Percentiles rank a stretch among this genome's conserved stretches.
These are phyloP conservation scores for Umbelopsis sp. DNA, from an alignment of 192 early-diverging fungal genomes.

Conservation along the genomic window DNA sequence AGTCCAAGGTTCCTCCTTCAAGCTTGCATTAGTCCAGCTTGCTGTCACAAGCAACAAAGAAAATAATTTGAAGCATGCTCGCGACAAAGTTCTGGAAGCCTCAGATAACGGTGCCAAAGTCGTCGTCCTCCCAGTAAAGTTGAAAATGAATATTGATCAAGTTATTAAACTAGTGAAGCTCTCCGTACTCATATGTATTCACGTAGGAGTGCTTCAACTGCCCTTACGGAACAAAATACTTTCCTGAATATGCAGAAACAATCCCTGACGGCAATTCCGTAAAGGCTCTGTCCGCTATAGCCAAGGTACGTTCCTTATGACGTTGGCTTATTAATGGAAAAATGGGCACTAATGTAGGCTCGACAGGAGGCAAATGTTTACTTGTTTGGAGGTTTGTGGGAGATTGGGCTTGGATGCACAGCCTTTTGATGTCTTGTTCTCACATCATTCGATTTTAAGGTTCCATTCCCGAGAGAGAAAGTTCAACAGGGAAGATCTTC, in stretches of 20 bases:
- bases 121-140: slow-evolving; percentile 85
- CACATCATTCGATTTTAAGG: slow-evolving; percentile 34
- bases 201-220: slow-evolving; percentile 96
- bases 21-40: slow-evolving; percentile 81
- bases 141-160: not conserved
- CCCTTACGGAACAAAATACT: slow-evolving; percentile 92
- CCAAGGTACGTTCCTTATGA: slow-evolving; percentile 55
- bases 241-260: slow-evolving; percentile 89
- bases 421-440: not conserved
- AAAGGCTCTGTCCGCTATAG: slow-evolving; percentile 76
- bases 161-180: not conserved
- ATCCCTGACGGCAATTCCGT: slow-evolving; percentile 72
- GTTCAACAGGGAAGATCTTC: slow-evolving; percentile 58
- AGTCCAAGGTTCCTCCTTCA: slow-evolving; percentile 46
- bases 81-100: slow-evolving; percentile 81
- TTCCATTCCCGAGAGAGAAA: slow-evolving; percentile 84
- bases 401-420: not conserved
- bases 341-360: too few species aligned
- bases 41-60: slow-evolving; percentile 71
- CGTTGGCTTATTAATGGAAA: not conserved
- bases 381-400: slow-evolving; percentile 67
- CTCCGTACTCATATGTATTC: not conserved
- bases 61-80: slow-evolving; percentile 84
- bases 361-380: slow-evolving; percentile 75
- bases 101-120: slow-evolving; percentile 79